A percentile compares a stretch with the other conserved stretches of the same genome.
Evolutionary conservation across 345 rosid species (phyloP).

Genomic region (Camelina laxa): DNA sequence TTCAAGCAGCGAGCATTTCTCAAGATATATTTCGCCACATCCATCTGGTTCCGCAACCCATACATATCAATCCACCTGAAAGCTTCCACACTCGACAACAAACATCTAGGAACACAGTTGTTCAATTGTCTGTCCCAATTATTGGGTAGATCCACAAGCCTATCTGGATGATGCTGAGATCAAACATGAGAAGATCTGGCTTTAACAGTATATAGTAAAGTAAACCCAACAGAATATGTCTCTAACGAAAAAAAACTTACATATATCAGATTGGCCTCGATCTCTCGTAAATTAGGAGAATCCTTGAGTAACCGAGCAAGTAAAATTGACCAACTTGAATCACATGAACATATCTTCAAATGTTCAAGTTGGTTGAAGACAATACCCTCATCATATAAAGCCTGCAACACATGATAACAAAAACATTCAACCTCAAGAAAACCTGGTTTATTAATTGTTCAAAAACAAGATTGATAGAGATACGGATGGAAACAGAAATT

Average conservation of each 20-base stretch:
- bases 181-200: neutral
- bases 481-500: constrained; percentile 1
- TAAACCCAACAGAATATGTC: neutral
- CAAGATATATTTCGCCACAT: neutral
- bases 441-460: neutral
- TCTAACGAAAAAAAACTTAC: neutral
- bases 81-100: neutral
- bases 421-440: neutral
- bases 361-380: neutral
- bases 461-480: neutral
- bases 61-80: neutral
- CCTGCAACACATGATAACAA: neutral
- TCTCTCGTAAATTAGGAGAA: neutral
- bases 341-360: neutral
- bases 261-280: neutral
- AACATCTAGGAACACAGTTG: neutral
- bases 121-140: neutral
- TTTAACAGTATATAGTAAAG: neutral
- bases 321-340: neutral
- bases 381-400: neutral
- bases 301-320: neutral
- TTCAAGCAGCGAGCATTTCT: neutral
- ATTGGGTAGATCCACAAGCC: neutral
- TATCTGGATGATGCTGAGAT: neutral
- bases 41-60: neutral